Evolutionary conservation across 2,329 filamentous ascomycete genomes (phyloP), one percentile per base, ranked within the genome.

Genomic region (Fusarium oligoseptatum): DNA sequence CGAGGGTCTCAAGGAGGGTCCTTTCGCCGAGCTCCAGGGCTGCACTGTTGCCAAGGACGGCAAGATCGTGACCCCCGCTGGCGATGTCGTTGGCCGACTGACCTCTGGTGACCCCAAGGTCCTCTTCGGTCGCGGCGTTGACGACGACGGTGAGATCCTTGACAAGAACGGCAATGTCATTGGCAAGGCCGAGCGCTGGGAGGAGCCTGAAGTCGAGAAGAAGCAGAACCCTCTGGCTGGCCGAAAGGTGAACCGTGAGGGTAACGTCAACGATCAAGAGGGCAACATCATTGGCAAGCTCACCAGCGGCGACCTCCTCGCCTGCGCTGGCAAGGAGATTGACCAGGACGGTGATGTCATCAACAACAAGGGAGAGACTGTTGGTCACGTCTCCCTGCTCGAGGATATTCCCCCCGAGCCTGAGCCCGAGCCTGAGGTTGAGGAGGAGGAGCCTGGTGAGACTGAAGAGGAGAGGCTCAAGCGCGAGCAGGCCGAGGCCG

Each of bases 111-210:
- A 97, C 64, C 81, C 88, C 39, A 95, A 94, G 87, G 85, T 87
- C 61, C 88, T 97, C 1, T 90, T 92, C 41, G 94, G 94, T 17
- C 92, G 94, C 56, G 79, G 87, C 10, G 94, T 97, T 20, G 94
- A 97, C 67, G 92, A 94, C 71, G 94, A 97, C 73, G 94, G 94
- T 41, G 94, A 97, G 67, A 91, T 97, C 36, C 87, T 93, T 66
- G 94, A 97, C 85, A 92, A 91, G 81, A 95, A 94, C 79, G 89
- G 89, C 36, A 91, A 91, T 72, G 80, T 84, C 1, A 81, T 91
- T 3, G 89, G 88, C 32, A 87, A 88, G 70, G 89, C 89, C 1
- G 89, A 91, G 81, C 85, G 89, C 22, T 91, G 88, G 88, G 87
- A 89, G 75, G 88, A 89, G 78, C 84, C 85, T 12, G 87, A 86